A percentile compares a stretch with the other conserved stretches of the same genome.
These are phyloP conservation scores for Ramaria rubella DNA, from an alignment of 768 basidiomycete species.

Conservation along the genomic window DNA sequence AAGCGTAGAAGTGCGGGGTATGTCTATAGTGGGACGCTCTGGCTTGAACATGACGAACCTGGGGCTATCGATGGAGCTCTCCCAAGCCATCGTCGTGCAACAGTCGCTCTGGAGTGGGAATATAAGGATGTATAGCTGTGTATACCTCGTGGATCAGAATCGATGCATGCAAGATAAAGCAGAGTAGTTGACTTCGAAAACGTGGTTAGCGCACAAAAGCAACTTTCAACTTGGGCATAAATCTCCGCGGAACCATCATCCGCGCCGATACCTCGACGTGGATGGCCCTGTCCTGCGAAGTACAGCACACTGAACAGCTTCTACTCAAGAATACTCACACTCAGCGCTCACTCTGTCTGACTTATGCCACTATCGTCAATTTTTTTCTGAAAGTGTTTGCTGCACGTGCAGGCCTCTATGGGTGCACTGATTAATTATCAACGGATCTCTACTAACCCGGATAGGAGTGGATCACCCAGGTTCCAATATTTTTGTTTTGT, in stretches of 20 bases:
- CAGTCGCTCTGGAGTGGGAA: neutral
- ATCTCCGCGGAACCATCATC: neutral
- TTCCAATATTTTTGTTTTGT: too few relatives aligned
- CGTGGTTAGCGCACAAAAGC: neutral
- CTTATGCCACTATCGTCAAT: too few relatives aligned
- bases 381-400: too few relatives aligned
- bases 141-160: constrained; percentile 5
- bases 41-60: neutral
- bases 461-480: too few relatives aligned
- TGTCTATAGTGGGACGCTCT: neutral
- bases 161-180: constrained; percentile 2
- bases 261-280: neutral
- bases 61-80: neutral
- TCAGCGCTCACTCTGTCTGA: too few relatives aligned
- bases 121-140: neutral
- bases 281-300: neutral
- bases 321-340: too few relatives aligned
- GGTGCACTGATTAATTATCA: too few relatives aligned
- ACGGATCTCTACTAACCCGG: too few relatives aligned
- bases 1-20: neutral
- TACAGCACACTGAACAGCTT: too few relatives aligned
- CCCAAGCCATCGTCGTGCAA: neutral
- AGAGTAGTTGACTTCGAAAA: neutral
- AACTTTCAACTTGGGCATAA: neutral
- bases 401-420: too few relatives aligned